Base-by-base conservation (phyloP, 768 basidiomycete species). In the Inosperma sp. region DNA sequence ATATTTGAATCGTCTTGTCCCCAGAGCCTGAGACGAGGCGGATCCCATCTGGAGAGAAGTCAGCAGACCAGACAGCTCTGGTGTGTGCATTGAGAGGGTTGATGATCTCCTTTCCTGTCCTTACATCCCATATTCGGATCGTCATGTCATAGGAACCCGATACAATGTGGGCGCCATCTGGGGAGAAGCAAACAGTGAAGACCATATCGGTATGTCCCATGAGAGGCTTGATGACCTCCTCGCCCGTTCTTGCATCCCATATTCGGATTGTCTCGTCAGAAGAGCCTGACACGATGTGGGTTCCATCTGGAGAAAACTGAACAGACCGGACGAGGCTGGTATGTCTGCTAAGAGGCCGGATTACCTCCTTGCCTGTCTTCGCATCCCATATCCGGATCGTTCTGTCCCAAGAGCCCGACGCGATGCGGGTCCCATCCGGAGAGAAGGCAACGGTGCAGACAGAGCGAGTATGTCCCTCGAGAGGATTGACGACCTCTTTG, bases 1-100 rank as follows among this genome's bases (percentile, higher is more conserved):
- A 68, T 8, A 70, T 44, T 8, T 58, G 48, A 16, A 71, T 56
- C 3, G 56, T 64, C 8, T 55, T 19, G 44, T 69, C 67, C 4
- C 40, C 27, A 0, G 63, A 64, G 7, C 61, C 63, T 5, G 70
- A 65, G 9, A 59, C 62, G 25, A 70, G 52, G n/a, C 42, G 52
- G n/a, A 36, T 52, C 14, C 59, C 78, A 29, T 69, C 68, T 0
- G 78, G 78, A 51, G 79, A 78, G 62, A 79, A 81, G 34, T 74
- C 70, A 14, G 80, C 63, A 6, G 73, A 62, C 9, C 10, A 26
- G 31, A 63, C 52, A 12, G 19, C 7, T 23, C 42, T 21, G 5
- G 39, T 55, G 49, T 65, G 63, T 33, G 57, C 56, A 22, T 47
- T 10, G 16, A 57, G 42, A 5, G 51, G 39, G 5, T 60, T 59